Evolutionary conservation across 306 rosid species (phyloP).

Genomic region (Echinosophora koreensis): DNA sequence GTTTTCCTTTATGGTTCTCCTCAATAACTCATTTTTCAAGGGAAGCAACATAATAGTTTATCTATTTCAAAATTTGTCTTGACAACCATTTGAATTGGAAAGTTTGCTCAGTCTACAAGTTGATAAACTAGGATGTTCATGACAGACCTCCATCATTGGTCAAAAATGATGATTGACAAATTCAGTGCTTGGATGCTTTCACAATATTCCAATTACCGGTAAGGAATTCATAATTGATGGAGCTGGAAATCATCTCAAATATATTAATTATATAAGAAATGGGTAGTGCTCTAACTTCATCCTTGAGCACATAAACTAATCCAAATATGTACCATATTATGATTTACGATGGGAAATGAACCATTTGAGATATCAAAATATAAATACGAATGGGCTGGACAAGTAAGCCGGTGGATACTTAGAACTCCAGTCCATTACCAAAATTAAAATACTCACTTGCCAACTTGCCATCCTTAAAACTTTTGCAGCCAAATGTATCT

Average conservation of each 20-base stretch:
- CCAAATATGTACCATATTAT: slow-evolving; percentile 11
- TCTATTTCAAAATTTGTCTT: background rate
- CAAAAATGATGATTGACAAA: background rate
- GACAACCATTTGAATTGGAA: slow-evolving; percentile 11
- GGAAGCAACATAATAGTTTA: slow-evolving; percentile 28
- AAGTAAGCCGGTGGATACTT: background rate
- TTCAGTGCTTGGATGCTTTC: background rate
- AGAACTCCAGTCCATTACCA: slow-evolving; percentile 13
- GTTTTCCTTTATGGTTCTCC: background rate
- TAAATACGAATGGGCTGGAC: background rate
- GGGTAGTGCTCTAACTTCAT: background rate
- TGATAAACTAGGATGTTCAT: slow-evolving; percentile 26
- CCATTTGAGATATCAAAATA: slow-evolving; percentile 25
- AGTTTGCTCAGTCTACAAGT: slow-evolving; percentile 9
- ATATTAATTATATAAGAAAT: background rate
- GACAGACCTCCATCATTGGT: slow-evolving; percentile 5
- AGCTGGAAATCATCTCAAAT: background rate
- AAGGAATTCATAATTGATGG: background rate
- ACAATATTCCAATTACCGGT: background rate
- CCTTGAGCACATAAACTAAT: background rate
- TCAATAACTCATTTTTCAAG: slow-evolving; percentile 12
- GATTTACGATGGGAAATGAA: slow-evolving; percentile 16
- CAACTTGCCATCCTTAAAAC: slow-evolving; percentile 9
- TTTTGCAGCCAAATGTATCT: slow-evolving; percentile 25
- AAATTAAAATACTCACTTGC: slow-evolving; percentile 13